phyloP scores from a whole-genome alignment of 2,329 filamentous ascomycete species.

The Colletotrichum euphorbiae region DNA sequence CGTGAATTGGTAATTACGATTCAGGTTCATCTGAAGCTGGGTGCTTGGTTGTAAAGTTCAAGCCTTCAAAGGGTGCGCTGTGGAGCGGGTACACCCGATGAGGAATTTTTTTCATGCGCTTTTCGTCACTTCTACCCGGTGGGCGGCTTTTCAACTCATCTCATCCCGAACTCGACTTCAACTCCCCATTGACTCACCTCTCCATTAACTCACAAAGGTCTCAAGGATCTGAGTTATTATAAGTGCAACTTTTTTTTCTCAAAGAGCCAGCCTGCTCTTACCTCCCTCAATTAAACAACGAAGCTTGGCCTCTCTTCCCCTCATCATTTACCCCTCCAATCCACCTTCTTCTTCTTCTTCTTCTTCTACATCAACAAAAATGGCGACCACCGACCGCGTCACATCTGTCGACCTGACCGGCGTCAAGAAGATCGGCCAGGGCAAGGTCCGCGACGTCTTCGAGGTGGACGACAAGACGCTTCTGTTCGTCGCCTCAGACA shows the following conservation, averaged over 20 bases:
- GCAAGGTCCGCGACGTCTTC: conserved; percentile 87
- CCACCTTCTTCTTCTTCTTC: conserved; percentile 2
- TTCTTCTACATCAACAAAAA: conserved; percentile 1
- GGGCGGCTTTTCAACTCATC: conserved; percentile 15
- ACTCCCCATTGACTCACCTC: conserved; percentile 21
- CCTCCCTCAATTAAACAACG: neutral
- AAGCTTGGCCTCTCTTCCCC: conserved; percentile 3
- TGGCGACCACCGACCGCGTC: conserved; percentile 30
- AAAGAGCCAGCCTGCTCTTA: neutral
- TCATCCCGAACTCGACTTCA: conserved; percentile 31
- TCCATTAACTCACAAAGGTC: neutral
- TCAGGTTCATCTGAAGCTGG: neutral
- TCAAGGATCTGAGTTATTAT: neutral
- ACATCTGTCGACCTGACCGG: conserved; percentile 38
- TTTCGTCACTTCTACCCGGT: conserved; percentile 23
- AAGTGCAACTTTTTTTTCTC: neutral
- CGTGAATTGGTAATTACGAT: neutral
- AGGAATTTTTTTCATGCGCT: conserved; percentile 35
- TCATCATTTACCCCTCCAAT: conserved; percentile 31
- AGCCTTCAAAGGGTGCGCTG: neutral
- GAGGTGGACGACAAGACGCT: conserved; percentile 76
- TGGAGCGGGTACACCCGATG: conserved; percentile 35
- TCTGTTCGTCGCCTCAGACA: conserved; percentile 87
- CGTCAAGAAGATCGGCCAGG: conserved; percentile 47
- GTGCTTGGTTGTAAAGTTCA: conserved; percentile 14